Evolutionary conservation across 352 stramenopile species (phyloP).

Genomic region (Phytophthora pisi): DNA sequence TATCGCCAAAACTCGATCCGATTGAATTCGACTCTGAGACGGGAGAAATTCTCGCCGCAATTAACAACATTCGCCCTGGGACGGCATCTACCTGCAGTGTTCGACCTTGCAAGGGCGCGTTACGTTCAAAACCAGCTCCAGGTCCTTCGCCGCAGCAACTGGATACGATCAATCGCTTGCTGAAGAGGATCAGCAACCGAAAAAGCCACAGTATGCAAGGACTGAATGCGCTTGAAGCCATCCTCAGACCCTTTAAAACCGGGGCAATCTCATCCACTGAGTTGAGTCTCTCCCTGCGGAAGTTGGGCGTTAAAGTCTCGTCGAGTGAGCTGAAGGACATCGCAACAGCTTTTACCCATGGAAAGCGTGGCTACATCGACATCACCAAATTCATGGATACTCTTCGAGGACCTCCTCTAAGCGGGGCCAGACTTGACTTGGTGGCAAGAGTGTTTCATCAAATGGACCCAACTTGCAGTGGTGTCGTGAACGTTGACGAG

Average conservation of each 20-base stretch:
- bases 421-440: constrained; percentile 34
- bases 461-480: constrained; percentile 50
- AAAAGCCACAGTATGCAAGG: constrained; percentile 41
- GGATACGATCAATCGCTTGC: constrained; percentile 28
- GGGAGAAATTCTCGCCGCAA: constrained; percentile 12
- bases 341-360: constrained; percentile 48
- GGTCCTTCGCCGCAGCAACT: constrained; percentile 11
- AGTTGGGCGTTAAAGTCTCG: constrained; percentile 57
- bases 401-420: constrained; percentile 48
- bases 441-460: constrained; percentile 61
- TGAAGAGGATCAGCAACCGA: constrained; percentile 38
- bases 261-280: constrained; percentile 52
- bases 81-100: background rate
- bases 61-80: constrained; percentile 8
- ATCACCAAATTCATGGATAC: constrained; percentile 55
- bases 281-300: constrained; percentile 63
- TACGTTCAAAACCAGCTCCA: background rate
- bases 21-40: constrained; percentile 11
- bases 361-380: constrained; percentile 59
- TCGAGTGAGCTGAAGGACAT: constrained; percentile 43
- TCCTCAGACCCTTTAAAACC: constrained; percentile 44
- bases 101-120: constrained; percentile 9
- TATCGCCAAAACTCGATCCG: constrained; percentile 1
- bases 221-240: constrained; percentile 53
- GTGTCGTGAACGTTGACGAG: constrained; percentile 58